These are phyloP conservation scores for Curvularia lunata DNA, from an alignment of 2,329 filamentous ascomycete genomes.

Conservation along the genomic window DNA sequence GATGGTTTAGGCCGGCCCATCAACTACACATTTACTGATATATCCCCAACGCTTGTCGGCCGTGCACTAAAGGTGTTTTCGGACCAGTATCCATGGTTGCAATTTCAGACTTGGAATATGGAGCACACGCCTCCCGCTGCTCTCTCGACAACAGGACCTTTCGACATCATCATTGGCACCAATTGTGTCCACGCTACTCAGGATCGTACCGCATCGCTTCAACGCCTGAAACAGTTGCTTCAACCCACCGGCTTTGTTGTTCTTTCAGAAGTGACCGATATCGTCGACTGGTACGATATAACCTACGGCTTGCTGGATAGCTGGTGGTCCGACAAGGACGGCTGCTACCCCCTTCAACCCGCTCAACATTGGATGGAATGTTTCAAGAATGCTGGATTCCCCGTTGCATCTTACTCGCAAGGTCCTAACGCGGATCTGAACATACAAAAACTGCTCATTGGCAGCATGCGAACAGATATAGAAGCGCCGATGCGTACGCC, in stretches of 20 bases:
- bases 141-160: not conserved
- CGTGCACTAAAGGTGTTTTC: constrained; percentile 33
- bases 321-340: constrained; percentile 27
- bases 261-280: constrained; percentile 22
- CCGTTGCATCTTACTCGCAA: constrained; percentile 5
- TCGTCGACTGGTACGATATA: constrained; percentile 27
- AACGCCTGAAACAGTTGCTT: constrained; percentile 13
- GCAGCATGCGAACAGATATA: constrained; percentile 1
- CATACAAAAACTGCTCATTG: constrained; percentile 9
- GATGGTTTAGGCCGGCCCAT: constrained; percentile 15
- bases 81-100: constrained; percentile 37
- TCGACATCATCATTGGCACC: constrained; percentile 21
- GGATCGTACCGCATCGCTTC: constrained; percentile 4
- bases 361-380: constrained; percentile 9
- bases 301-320: constrained; percentile 28
- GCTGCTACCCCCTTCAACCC: constrained; percentile 12
- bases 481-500: not conserved
- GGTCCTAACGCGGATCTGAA: not conserved
- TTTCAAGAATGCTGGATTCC: constrained; percentile 2
- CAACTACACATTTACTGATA: constrained; percentile 51
- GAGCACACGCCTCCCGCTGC: constrained; percentile 8
- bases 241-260: constrained; percentile 14
- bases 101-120: constrained; percentile 41
- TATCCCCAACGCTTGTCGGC: constrained; percentile 47
- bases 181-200: constrained; percentile 31